Evolutionary conservation across 2,329 filamentous ascomycete species (phyloP), one percentile per base, ranked within the genome.

Genomic region (Trichoderma endophyticum): DNA sequence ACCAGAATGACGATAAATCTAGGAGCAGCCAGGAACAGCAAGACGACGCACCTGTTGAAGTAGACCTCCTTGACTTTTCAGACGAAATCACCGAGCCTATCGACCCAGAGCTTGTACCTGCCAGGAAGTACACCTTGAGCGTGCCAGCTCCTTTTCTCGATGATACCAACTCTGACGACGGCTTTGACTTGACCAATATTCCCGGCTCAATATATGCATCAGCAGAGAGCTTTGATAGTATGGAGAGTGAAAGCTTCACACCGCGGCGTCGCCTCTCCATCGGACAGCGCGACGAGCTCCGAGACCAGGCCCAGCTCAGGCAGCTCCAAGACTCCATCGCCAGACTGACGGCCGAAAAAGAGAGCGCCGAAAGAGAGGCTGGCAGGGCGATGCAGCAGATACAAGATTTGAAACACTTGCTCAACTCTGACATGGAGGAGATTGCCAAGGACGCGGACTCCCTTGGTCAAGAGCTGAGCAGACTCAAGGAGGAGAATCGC

Each of bases 321-420:
- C 74, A 77, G 36, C 65, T 78, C 11, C 73, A 76, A 14, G 67
- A 72, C 14, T 60, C 71, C 15, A 60, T 72, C 24, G 36, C 66
- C 4, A 66, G 32, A n/a, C 74, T 77, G 32, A 72, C 60, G 11
- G 75, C 73, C 3, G 77, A 78, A 60, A 79, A 76, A 67, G 75
- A 80, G 63, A 77, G 79, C 24, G 79, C 78, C 4, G 77, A 81
- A 61, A 79, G 79, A 59, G 77, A 77, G 24, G 76, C 77, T 14
- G 75, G 77, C 9, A 74, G 75, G 18, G 75, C 79, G 15, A 73
- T 77, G 28, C 76, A 75, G 43, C 74, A 73, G 32, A 73, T 77
- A 24, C 71, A 72, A 43, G 76, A 74, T 36, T 77, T 78, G 65
- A 78, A 79, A 61, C 72, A 75, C 21, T 70, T 73, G 32, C 74